A percentile compares a stretch with the other conserved stretches of the same genome.
phyloP scores from a whole-genome alignment of 2,329 filamentous ascomycete species.

The Fusarium piperis region DNA sequence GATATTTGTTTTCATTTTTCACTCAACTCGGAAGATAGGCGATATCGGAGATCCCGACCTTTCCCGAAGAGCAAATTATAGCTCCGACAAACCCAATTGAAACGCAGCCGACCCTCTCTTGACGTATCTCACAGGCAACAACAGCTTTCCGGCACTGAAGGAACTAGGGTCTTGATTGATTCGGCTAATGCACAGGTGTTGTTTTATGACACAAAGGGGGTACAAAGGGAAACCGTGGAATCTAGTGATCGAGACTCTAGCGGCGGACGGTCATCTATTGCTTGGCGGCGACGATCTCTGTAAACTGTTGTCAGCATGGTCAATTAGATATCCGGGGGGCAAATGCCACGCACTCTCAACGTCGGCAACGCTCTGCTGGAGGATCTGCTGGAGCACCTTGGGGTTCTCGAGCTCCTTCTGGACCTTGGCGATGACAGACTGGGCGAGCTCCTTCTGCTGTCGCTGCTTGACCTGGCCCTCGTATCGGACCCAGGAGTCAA shows the following conservation, averaged over 20 bases:
- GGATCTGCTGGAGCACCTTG: constrained; percentile 95
- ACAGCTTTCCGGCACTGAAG: constrained; percentile 29
- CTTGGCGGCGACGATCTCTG: constrained; percentile 72
- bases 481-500: constrained; percentile 99
- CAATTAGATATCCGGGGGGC: not conserved
- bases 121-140: constrained; percentile 32
- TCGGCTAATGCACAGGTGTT: constrained; percentile 71
- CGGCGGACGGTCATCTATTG: constrained; percentile 61
- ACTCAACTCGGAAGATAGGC: constrained; percentile 21
- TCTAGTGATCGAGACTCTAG: constrained; percentile 50
- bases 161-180: constrained; percentile 53
- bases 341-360: constrained; percentile 79
- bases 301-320: constrained; percentile 47
- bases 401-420: constrained; percentile 99
- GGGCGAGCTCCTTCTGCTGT: constrained; percentile 95
- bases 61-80: constrained; percentile 40
- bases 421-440: constrained; percentile 95
- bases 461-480: constrained; percentile 98
- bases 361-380: constrained; percentile 95
- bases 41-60: constrained; percentile 39
- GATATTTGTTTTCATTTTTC: constrained; percentile 28
- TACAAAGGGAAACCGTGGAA: constrained; percentile 61
- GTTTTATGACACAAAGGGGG: constrained; percentile 58
- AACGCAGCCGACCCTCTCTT: constrained; percentile 29
- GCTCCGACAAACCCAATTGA: constrained; percentile 33